phyloP scores from a whole-genome alignment of 2,329 filamentous ascomycete species.

The Neopestalotiopsis sp. region DNA sequence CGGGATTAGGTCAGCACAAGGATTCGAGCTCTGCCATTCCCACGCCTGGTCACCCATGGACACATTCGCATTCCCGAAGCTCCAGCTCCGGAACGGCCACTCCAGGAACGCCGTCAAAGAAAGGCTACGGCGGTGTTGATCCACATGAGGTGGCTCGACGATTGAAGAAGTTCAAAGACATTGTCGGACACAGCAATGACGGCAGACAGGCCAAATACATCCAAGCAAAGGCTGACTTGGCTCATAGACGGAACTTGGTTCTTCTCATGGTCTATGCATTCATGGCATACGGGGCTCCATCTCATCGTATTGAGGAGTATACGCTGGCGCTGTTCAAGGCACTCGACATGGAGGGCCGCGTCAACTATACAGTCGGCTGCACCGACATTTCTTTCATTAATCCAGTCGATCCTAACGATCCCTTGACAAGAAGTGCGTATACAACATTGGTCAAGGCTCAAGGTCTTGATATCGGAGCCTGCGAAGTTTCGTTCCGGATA shows the following conservation, averaged over 20 bases:
- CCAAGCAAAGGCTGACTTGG: conserved; percentile 22
- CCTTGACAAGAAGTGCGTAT: conserved; percentile 23
- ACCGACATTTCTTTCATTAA: conserved; percentile 24
- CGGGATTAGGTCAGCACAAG: conserved; percentile 19
- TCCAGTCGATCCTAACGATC: conserved; percentile 17
- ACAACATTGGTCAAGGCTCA: conserved; percentile 25
- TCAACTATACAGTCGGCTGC: conserved; percentile 26
- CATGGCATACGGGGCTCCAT: conserved; percentile 23
- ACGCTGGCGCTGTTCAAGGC: conserved; percentile 23
- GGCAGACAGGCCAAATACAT: conserved; percentile 21
- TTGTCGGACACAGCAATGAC: conserved; percentile 16
- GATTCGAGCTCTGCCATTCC: conserved; percentile 13
- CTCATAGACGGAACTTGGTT: conserved; percentile 22
- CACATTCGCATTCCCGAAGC: not conserved
- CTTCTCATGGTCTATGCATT: conserved; percentile 24
- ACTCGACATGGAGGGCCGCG: conserved; percentile 25
- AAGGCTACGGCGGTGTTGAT: conserved; percentile 22
- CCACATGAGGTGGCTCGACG: conserved; percentile 20
- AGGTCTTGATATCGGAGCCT: conserved; percentile 25
- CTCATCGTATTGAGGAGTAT: conserved; percentile 25
- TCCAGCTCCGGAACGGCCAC: conserved; percentile 16
- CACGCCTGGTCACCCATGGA: conserved; percentile 11
- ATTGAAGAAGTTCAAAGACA: conserved; percentile 21
- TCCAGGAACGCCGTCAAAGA: conserved; percentile 17
- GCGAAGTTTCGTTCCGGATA: conserved; percentile 23